Conservation (phyloP, 257 asterid genomes). For the Solanum megistacrolobum region DNA sequence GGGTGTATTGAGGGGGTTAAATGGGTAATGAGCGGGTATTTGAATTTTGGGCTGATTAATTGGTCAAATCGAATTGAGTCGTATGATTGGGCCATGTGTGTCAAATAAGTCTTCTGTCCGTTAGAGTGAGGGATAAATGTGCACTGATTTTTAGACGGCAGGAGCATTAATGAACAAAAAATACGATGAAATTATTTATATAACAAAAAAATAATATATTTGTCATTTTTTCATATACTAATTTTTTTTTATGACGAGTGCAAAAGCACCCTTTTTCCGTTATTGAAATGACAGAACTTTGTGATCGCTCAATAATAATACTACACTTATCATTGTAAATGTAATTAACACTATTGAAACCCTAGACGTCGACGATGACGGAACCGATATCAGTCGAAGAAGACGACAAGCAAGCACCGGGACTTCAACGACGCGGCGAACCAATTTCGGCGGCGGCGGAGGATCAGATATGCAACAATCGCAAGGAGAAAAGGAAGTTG, state of each 20-base stretch:
- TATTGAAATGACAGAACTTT: not conserved
- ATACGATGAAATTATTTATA: no score
- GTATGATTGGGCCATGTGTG: no score
- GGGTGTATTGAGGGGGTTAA: no score
- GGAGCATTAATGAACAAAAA: no score
- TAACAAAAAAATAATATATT: no score
- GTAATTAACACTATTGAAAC: not conserved
- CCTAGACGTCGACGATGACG: slow-evolving; percentile 12
- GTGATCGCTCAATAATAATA: not conserved
- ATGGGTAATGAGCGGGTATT: fast-evolving
- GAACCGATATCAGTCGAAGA: slow-evolving; percentile 8
- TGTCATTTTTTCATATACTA: no score
- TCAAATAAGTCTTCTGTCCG: fast-evolving
- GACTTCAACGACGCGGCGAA: not conserved
- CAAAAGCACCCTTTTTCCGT: no score
- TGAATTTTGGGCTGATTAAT: no score
- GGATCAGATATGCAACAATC: slow-evolving; percentile 14
- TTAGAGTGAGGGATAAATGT: no score
- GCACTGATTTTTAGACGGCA: fast-evolving
- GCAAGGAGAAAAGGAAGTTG: slow-evolving; percentile 67
- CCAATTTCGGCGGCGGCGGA: not conserved
- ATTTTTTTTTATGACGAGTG: no score
- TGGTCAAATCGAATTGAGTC: no score
- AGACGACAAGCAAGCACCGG: slow-evolving; percentile 3
- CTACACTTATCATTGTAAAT: not conserved